Conservation (phyloP, 169 alveolate genomes). For the Theileria parva region DNA sequence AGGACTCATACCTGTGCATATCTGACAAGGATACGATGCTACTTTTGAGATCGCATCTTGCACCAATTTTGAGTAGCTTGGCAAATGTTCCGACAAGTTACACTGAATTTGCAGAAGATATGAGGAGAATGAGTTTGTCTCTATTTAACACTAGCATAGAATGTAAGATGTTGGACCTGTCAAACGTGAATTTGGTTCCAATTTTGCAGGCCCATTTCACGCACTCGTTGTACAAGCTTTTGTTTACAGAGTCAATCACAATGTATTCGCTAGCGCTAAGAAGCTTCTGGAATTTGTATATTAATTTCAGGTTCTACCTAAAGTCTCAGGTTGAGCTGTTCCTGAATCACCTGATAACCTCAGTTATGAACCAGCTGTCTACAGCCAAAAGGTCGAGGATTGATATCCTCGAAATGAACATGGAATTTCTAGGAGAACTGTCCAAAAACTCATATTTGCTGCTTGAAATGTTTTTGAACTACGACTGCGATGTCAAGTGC, state of each 20-base stretch:
- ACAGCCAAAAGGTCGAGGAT: constrained; percentile 29
- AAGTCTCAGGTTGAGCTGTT: constrained; percentile 58
- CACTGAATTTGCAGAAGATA: constrained; percentile 46
- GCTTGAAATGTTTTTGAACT: constrained; percentile 52
- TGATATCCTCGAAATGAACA: constrained; percentile 64
- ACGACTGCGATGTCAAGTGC: constrained; percentile 67
- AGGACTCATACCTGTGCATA: constrained; percentile 53
- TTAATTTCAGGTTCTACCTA: constrained; percentile 40
- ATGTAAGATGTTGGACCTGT: constrained; percentile 22
- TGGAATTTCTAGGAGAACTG: constrained; percentile 52
- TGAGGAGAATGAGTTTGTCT: constrained; percentile 34
- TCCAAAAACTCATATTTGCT: constrained; percentile 39
- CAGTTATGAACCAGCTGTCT: constrained; percentile 19
- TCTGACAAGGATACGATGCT: constrained; percentile 51
- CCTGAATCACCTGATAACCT: constrained; percentile 41
- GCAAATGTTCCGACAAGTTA: constrained; percentile 17
- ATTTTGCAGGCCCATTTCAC: constrained; percentile 50
- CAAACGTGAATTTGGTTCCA: constrained; percentile 43
- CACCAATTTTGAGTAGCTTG: constrained; percentile 29
- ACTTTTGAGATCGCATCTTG: constrained; percentile 40
- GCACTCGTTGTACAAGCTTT: constrained; percentile 55
- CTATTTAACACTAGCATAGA: constrained; percentile 38
- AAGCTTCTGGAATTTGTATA: constrained; percentile 32
- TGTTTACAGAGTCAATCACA: constrained; percentile 59
- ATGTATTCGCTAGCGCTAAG: constrained; percentile 61